Base-by-base conservation (phyloP, 106 monocot species). In the Dendrobium catenatum region DNA sequence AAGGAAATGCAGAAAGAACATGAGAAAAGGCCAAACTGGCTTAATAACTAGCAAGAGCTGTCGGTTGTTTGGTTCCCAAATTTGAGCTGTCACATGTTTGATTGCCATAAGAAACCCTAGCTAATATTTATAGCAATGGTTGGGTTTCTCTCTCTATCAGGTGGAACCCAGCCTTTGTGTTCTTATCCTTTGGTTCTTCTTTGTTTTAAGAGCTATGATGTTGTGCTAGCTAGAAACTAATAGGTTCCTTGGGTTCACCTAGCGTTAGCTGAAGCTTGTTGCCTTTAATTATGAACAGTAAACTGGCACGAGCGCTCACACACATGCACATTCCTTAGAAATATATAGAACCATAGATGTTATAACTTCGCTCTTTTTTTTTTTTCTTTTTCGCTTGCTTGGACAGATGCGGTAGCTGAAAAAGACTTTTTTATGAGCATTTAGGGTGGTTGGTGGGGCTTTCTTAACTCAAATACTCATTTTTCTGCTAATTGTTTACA, bases 1-100 rank as follows among this genome's bases (percentile, higher is more conserved):
- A 56, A 68, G 79, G 67, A 80, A 43, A 22, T 42, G 79, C 24
- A 46, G 37, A 72, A n/a, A 37, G 76, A 79, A 56, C 46, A 77
- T 78, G 78, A 64, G 44, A 73, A 85, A 72, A 80, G 59, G 81
- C 70, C 85, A 78, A 79, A 81, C 8, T 15, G 41, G 74, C 22
- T 44, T 74, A 74, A 74, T 74, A 19, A 44, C 43, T 43, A 7
- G 74, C 74, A 76, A 76, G 76, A 42, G 76, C 76, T 76, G 76
- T 76, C 76, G 76, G 76, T 51, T 49, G 76, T 48, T 76, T 76
- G 41, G 76, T 76, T 76, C 76, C 76, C 76, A 47, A 42, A 76
- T 76, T 76, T 76, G 76, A 76, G 76, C 48, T 76, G 76, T 76
- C 76, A 76, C 76, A 76, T 76, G 76, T 76, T 42, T 49, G 76